Percentiles rank a stretch among this genome's conserved stretches.
phyloP scores from a whole-genome alignment of 208 protist genomes.

The Trypanosoma boissoni region DNA sequence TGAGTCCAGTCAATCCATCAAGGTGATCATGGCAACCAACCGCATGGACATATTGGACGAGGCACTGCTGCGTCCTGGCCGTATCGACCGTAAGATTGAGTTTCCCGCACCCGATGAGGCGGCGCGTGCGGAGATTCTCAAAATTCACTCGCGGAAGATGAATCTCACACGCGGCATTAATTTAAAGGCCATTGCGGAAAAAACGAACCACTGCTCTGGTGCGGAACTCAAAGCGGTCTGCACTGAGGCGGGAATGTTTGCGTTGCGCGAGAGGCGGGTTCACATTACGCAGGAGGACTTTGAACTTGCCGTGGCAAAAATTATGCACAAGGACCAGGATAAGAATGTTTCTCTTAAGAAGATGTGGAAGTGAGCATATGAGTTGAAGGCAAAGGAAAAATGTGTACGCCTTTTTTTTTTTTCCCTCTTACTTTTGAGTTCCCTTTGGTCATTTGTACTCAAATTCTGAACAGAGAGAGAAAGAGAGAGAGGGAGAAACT shows the following conservation, averaged over 20 bases:
- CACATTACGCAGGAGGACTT: slow-evolving; percentile 99
- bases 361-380: slow-evolving; percentile 91
- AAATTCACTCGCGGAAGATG: slow-evolving; percentile 99
- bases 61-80: slow-evolving; percentile 98
- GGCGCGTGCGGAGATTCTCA: slow-evolving; percentile 97
- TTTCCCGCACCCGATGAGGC: slow-evolving; percentile 96
- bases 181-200: slow-evolving; percentile 96
- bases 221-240: slow-evolving; percentile 98
- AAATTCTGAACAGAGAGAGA: not conserved
- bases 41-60: slow-evolving; percentile 99
- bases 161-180: slow-evolving; percentile 99
- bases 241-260: slow-evolving; percentile 99
- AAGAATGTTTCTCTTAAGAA: slow-evolving; percentile 97
- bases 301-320: slow-evolving; percentile 99
- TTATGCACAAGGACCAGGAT: slow-evolving; percentile 98
- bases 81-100: slow-evolving; percentile 99
- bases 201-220: slow-evolving; percentile 96
- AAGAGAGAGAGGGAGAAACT: not conserved
- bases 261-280: slow-evolving; percentile 98
- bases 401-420: slow-evolving; percentile 4
- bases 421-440: not conserved
- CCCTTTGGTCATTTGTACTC: not conserved
- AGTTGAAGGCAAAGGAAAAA: slow-evolving; percentile 17
- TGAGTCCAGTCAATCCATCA: slow-evolving; percentile 99
- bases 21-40: slow-evolving; percentile 99